phyloP scores from a whole-genome alignment of 768 basidiomycete species.

The Tricholoma sp. region DNA sequence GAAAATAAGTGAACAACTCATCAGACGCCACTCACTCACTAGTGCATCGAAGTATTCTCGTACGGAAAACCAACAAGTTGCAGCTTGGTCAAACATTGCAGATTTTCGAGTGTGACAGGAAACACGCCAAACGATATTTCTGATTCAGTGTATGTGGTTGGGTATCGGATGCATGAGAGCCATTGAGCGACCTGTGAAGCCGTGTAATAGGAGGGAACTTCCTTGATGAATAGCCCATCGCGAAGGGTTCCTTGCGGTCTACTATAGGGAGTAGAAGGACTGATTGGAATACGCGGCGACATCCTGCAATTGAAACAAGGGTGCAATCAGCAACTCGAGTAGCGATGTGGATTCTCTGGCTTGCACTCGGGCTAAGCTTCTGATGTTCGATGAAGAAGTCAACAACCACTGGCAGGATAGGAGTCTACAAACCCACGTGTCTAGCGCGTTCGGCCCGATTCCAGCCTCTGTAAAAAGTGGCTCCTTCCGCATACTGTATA shows the following conservation, averaged over 20 bases:
- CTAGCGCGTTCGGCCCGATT: too few relatives aligned
- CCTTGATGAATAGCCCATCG: constrained; percentile 9
- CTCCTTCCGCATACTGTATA: too few relatives aligned
- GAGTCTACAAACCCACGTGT: too few relatives aligned
- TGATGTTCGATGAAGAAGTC: too few relatives aligned
- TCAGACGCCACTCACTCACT: constrained; percentile 19
- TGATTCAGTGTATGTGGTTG: constrained; percentile 10
- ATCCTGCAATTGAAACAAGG: background rate
- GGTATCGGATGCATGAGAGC: constrained; percentile 21
- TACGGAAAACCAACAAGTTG: constrained; percentile 31
- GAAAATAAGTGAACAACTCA: background rate
- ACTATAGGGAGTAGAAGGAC: too few relatives aligned
- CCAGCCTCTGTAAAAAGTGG: too few relatives aligned
- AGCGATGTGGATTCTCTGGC: too few relatives aligned
- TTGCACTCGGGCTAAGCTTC: background rate
- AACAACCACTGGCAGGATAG: too few relatives aligned
- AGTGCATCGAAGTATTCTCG: constrained; percentile 35
- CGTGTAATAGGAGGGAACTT: constrained; percentile 9
- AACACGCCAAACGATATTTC: constrained; percentile 16
- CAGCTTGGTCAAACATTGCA: constrained; percentile 20
- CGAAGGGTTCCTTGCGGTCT: constrained; percentile 6
- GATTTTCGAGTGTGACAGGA: constrained; percentile 21
- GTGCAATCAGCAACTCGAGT: background rate
- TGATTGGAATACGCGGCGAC: background rate
- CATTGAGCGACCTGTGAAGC: constrained; percentile 17